Percentiles rank a stretch among this genome's conserved stretches.
Evolutionary conservation across 768 basidiomycete genomes (phyloP).

Genomic region (Leccinum truebloodii): DNA sequence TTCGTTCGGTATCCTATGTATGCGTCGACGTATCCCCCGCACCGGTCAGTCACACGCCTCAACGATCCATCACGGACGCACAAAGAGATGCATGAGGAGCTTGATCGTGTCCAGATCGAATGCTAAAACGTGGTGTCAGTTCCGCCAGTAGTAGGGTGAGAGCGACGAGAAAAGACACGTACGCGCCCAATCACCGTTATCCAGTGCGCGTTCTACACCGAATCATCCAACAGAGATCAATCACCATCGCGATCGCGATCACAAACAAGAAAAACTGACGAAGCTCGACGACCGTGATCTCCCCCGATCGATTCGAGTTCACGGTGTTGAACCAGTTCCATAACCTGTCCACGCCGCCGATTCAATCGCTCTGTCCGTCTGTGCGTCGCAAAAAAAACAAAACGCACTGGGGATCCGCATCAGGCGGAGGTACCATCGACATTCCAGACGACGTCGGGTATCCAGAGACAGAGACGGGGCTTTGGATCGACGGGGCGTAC

Average conservation of each 20-base stretch:
- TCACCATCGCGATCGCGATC: background rate
- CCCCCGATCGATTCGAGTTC: slow-evolving; percentile 67
- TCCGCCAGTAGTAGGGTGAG: background rate
- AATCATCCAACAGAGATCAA: background rate
- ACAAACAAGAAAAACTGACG: slow-evolving; percentile 42
- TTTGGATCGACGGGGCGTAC: background rate
- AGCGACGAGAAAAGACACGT: slow-evolving; percentile 31
- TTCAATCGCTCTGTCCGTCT: no score
- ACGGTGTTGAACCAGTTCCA: slow-evolving; percentile 76
- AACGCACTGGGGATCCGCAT: slow-evolving; percentile 75
- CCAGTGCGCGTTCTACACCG: slow-evolving; percentile 45
- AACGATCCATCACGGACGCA: slow-evolving; percentile 25
- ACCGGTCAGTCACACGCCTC: background rate
- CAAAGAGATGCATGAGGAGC: slow-evolving; percentile 79
- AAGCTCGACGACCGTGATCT: slow-evolving; percentile 64
- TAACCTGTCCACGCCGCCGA: slow-evolving; percentile 42
- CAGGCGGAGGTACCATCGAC: slow-evolving; percentile 38
- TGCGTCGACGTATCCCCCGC: background rate
- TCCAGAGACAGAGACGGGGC: slow-evolving; percentile 6
- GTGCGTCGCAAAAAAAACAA: no score
- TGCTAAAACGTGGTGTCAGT: slow-evolving; percentile 39
- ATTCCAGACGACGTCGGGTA: slow-evolving; percentile 10
- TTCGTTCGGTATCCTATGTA: slow-evolving; percentile 64
- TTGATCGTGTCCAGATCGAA: slow-evolving; percentile 89
- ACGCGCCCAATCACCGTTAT: slow-evolving; percentile 79